Percentiles rank a stretch among this genome's conserved stretches.
These are phyloP conservation scores for Dictyostelium firmibasis DNA, from an alignment of 78 protist genomes.

Conservation along the genomic window DNA sequence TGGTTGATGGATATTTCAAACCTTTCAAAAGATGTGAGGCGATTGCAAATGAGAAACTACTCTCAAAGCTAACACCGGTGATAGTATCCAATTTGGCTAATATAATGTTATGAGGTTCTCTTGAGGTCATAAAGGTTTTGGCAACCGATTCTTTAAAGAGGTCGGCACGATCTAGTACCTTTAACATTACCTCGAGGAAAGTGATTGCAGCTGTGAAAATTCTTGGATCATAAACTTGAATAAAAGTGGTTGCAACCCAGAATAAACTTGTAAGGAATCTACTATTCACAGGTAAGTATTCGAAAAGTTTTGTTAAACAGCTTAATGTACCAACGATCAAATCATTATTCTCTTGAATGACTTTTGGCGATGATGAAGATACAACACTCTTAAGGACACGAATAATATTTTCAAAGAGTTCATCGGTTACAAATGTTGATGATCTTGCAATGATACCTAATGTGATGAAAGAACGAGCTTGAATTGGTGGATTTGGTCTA, in stretches of 20 bases:
- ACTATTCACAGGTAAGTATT: constrained; percentile 6
- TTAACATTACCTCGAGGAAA: constrained; percentile 36
- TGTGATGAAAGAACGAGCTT: constrained; percentile 76
- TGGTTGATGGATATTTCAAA: constrained; percentile 56
- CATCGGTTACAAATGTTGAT: background rate
- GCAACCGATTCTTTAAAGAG: constrained; percentile 16
- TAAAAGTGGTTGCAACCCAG: constrained; percentile 73
- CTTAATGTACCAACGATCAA: constrained; percentile 24
- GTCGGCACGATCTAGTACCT: constrained; percentile 48
- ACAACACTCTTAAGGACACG: background rate
- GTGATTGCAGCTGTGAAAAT: constrained; percentile 65
- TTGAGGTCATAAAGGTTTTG: background rate
- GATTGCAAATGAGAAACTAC: constrained; percentile 68
- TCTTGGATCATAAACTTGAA: constrained; percentile 34
- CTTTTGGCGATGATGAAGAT: background rate
- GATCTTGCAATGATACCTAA: constrained; percentile 64
- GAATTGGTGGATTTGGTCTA: constrained; percentile 71
- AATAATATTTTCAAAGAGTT: background rate
- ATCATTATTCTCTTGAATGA: constrained; percentile 18
- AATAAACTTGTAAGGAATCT: constrained; percentile 6
- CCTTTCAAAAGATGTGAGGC: constrained; percentile 52
- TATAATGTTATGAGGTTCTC: background rate
- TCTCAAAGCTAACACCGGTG: constrained; percentile 29
- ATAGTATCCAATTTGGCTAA: constrained; percentile 24
- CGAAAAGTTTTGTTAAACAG: constrained; percentile 55